Base-by-base conservation (phyloP, 768 basidiomycete genomes). In the Boletus subcaerulescens region DNA sequence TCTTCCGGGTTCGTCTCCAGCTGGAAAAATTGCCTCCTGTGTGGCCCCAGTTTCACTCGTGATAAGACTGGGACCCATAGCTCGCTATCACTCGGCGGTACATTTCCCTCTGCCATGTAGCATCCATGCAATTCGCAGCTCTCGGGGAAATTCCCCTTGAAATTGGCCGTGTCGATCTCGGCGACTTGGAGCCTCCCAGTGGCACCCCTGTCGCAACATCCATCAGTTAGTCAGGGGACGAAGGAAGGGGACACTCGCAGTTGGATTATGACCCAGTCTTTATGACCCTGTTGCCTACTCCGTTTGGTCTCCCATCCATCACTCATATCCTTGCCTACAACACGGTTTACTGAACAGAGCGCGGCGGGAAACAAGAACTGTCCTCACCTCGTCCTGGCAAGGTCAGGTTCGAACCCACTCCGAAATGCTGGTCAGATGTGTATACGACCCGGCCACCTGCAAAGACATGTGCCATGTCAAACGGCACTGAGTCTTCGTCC, bases 231-330 rank as follows among this genome's bases (percentile, higher is more conserved):
- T 35, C 39, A 24, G 24, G 17, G 41, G 43, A 44, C 54, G 49
- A 29, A 4, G 49, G 31, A 52, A 49, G 31, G 50, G 14, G 76
- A 42, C n/a, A 0, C 54, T 69, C 65, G 93, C 91, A 99, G 75
- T 73, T 87, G 89, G 52, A 96, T 85, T 55, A 98, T 80, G 5
- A 82, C 91, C 91, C 93, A 98, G 63, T 98, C 95, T 45, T 84
- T 90, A 71, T 94, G 93, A 38, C 80, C 92, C 50, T 80, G 80
- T 41, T 74, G 77, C 50, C 91, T 79, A 64, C 89, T 95, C 57
- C 97, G 80, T 68, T 89, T 93, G 4, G 96, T 98, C 73, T 99
- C 97, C 97, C 97, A 99, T 5, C 97, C 97, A 66, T 97, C 95
- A 5, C 94, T 86, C 93, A 99, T 99, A 64, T 96, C 88, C 66